Percentiles rank a stretch among this genome's conserved stretches.
Conservation (phyloP, 1,284 basidiomycete genomes). For the Ustilago xerochloae region DNA sequence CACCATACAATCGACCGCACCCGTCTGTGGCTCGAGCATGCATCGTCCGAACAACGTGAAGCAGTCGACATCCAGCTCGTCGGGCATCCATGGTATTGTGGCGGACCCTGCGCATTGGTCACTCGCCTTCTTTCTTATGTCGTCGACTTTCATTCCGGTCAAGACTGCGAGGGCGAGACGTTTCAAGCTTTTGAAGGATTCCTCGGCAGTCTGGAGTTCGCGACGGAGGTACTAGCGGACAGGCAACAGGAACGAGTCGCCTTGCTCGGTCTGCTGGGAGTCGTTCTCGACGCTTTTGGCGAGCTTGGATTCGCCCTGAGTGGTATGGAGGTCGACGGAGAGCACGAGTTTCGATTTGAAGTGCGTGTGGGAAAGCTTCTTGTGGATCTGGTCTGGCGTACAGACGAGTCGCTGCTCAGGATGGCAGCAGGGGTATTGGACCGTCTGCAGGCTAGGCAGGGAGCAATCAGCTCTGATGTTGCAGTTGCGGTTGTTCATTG, state of each 20-base stretch:
- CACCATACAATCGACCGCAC: slow-evolving; percentile 24
- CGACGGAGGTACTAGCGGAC: not conserved
- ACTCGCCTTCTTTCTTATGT: not conserved
- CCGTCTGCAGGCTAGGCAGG: slow-evolving; percentile 1
- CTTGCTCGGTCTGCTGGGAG: slow-evolving; percentile 11
- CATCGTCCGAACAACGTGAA: not conserved
- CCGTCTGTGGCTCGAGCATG: slow-evolving; percentile 15
- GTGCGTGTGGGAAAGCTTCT: not conserved
- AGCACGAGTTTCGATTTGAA: not conserved
- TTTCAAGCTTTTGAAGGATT: not conserved
- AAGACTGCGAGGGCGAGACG: not conserved
- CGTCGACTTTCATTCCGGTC: not conserved
- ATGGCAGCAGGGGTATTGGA: slow-evolving; percentile 12
- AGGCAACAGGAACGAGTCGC: not conserved
- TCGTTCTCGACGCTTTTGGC: slow-evolving; percentile 14
- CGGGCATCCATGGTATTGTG: not conserved
- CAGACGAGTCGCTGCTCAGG: not conserved
- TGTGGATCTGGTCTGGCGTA: slow-evolving; percentile 6
- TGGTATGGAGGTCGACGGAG: not conserved
- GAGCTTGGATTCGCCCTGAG: not conserved
- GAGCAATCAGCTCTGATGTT: not conserved
- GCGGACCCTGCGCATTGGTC: slow-evolving; percentile 14
- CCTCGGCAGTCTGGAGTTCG: slow-evolving; percentile 8
- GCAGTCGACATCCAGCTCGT: slow-evolving; percentile 10
- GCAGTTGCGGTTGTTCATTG: not conserved